Evolutionary conservation across 192 early-diverging fungal species (phyloP), one percentile per base, ranked within the genome.

Genomic region (Backusella morwellensis): DNA sequence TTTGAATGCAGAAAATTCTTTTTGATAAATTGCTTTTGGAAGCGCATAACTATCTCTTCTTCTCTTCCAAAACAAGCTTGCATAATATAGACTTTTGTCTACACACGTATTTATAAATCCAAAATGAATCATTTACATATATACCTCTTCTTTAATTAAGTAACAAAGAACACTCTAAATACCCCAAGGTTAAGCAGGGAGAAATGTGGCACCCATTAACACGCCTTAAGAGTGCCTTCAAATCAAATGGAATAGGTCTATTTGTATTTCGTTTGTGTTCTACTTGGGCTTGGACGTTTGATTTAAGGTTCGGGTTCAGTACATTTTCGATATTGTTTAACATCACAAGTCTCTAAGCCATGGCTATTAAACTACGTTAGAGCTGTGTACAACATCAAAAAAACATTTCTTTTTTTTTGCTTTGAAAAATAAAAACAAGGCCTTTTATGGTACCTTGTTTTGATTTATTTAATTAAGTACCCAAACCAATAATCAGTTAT

Each of bases 391-490:
- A 50, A 50, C 47, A 50, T 1, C 6, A 4, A 50, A 44, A 17
- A 44, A 40, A 32, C 2, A 11, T 40, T 40, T 40, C 38, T 40
- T 44, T 50, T 50, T 50, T 50, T 50, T 50, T 19, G 17, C 6
- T 7, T n/a, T n/a, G 19, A 50, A 50, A 50, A 50, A 7, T 4
- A 50, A n/a, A 50, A 50, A n/a, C 15, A 50, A n/a, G 17, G 0
- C 6, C 89, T 4, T 26, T 63, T 63, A 26, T 63, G 26, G 23
- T 3, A 63, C 8, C 1, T 9, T 63, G 26, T 63, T 63, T 63
- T 63, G 56, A 15, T 29, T 63, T 14, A 8, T 12, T 29, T 4
- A 9, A 29, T 29, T n/a, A 63, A 14, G 12, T 0, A 14, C 4
- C 5, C 26, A 63, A 12, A 19, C 7, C 23, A 63, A 26, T 29